A percentile compares a stretch with the other conserved stretches of the same genome.
Conservation (phyloP, 208 protist species). For the Crithidia bombi region DNA sequence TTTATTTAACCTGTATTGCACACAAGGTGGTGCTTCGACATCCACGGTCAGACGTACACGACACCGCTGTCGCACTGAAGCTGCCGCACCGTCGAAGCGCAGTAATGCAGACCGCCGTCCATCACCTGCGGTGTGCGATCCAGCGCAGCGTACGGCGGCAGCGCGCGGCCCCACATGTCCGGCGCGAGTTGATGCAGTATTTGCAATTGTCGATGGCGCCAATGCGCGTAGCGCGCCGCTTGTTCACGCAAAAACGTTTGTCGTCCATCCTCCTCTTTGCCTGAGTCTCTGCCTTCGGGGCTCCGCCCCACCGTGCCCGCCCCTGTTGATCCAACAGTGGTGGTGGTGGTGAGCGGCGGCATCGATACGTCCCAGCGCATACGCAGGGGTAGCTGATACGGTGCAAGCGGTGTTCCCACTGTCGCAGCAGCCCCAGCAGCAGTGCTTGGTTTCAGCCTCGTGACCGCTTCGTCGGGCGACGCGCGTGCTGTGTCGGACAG, state of each 20-base stretch:
- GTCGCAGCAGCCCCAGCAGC: background rate
- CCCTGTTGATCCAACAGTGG: background rate
- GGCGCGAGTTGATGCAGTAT: slow-evolving; percentile 36
- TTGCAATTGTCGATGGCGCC: slow-evolving; percentile 25
- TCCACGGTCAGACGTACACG: slow-evolving; percentile 6
- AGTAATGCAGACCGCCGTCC: slow-evolving; percentile 21
- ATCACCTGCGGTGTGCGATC: slow-evolving; percentile 32
- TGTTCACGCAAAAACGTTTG: slow-evolving; percentile 22
- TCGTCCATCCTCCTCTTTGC: background rate
- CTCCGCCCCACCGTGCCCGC: background rate
- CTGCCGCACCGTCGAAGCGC: slow-evolving; percentile 11
- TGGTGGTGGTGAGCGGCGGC: background rate
- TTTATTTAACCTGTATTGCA: too few species aligned
- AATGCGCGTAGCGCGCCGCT: slow-evolving; percentile 26
- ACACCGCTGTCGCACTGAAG: slow-evolving; percentile 23
- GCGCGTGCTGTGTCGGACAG: background rate
- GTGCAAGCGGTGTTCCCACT: background rate
- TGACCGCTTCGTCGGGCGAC: too few species aligned
- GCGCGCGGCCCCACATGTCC: slow-evolving; percentile 37
- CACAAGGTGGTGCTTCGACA: too few species aligned
- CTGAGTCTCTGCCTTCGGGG: background rate
- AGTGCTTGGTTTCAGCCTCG: background rate
- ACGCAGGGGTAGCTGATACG: slow-evolving; percentile 30
- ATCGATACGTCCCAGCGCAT: slow-evolving; percentile 9
- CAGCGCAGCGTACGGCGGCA: slow-evolving; percentile 39